Base-by-base conservation (phyloP, 108 stramenopile species). In the Schizochytrium sp. region DNA sequence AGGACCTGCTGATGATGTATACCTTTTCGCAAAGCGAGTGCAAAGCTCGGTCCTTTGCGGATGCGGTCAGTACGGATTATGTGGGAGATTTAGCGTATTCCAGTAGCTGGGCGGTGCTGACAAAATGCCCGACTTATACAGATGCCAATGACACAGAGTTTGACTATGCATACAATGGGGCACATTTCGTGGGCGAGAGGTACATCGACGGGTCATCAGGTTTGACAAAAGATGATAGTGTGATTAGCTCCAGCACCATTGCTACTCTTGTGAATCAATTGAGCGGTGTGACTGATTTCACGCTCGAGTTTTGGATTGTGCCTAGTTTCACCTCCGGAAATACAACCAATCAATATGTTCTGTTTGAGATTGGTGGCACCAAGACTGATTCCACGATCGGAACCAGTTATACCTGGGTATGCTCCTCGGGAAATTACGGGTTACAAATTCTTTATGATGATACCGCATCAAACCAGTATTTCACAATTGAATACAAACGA, bases 111-210 rank as follows among this genome's bases (percentile, higher is more conserved):
- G 64, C 5, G 40, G 44, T 42, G 1, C 2, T 69, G 2, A 1
- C 0, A 1, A 69, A 69, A 15, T 69, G 64, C 64, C 64, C 64
- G 0, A 69, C 64, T 1, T 69, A 69, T 42, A 69, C 64, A 1
- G 64, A 69, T 69, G 64, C 1, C 64, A 42, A 69, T 15, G 64
- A 42, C 64, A 69, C 64, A 38, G 64, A 42, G 41, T 69, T 69
- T 42, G 64, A 69, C 1, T 69, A 69, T 1, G 64, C 64, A 38
- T 69, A 69, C 64, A 69, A 69, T 42, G 64, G 64, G 2, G 44
- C 44, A 2, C 64, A 69, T 42, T 69, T 42, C 0, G 0, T 13
- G 12, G 64, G 64, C 5, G 64, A 8, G 2, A 1, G 15, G 2
- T 69, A 13, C 15, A 28, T 28, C 0, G 0, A 28, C 28, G 28